These are phyloP conservation scores for Naegleria fowleri DNA, from an alignment of 208 protist genomes.

Conservation along the genomic window DNA sequence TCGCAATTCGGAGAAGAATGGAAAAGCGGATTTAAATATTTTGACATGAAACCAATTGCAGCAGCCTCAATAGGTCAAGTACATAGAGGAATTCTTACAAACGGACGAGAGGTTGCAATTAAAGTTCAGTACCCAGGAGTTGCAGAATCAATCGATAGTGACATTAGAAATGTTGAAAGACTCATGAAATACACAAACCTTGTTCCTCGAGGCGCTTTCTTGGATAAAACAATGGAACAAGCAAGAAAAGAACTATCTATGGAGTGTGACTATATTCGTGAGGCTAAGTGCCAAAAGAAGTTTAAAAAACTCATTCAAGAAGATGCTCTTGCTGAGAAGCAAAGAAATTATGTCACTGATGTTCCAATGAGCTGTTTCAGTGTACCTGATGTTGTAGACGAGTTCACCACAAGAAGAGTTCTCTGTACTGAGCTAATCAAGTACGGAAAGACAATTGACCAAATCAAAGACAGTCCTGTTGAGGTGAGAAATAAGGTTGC, in stretches of 20 bases:
- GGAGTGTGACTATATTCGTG: conserved; percentile 52
- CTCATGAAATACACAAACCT: conserved; percentile 59
- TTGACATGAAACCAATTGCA: conserved; percentile 80
- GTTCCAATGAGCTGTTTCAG: conserved; percentile 34
- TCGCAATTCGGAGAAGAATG: conserved; percentile 46
- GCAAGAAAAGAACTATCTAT: conserved; percentile 44
- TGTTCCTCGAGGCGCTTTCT: conserved; percentile 76
- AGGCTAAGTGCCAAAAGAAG: conserved; percentile 38
- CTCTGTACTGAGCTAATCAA: conserved; percentile 48
- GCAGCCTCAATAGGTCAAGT: conserved; percentile 93
- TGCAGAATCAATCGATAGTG: conserved; percentile 61
- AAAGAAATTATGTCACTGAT: neutral
- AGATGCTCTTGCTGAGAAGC: conserved; percentile 20
- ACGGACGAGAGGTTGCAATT: conserved; percentile 53
- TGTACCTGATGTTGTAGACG: conserved; percentile 42
- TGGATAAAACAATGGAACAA: conserved; percentile 54
- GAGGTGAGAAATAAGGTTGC: conserved; percentile 66
- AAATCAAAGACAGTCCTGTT: conserved; percentile 17
- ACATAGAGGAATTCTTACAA: conserved; percentile 57
- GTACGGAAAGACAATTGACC: conserved; percentile 53
- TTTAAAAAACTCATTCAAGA: conserved; percentile 41
- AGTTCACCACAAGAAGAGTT: conserved; percentile 39
- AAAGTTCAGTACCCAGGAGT: conserved; percentile 71
- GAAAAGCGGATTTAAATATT: conserved; percentile 60
- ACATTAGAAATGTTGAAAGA: conserved; percentile 81